Base-by-base conservation (phyloP, 768 basidiomycete genomes). In the Mycena chlorophos region DNA sequence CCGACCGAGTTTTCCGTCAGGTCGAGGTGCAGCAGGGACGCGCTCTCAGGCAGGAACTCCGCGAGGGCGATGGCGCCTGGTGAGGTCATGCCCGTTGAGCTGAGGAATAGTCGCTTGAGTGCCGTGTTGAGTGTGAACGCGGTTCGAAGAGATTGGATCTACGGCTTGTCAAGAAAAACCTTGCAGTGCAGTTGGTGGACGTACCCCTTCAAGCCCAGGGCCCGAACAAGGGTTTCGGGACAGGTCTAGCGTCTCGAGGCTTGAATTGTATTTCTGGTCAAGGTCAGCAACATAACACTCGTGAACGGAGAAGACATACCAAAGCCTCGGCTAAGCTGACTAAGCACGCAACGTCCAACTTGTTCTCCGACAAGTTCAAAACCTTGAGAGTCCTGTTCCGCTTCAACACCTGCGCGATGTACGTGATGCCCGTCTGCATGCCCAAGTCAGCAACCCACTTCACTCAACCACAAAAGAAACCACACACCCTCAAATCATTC, bases 371-470 rank as follows among this genome's bases (percentile, higher is more conserved):
- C 49, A 98, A 73, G 69, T 98, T 98, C 23, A 98, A 78, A 4
- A 98, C 87, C 71, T 96, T 97, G 40, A 98, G 76, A 3, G 96
- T 98, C 40, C 94, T 78, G 70, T 99, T 98, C 31, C 96, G 87
- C 68, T 98, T 98, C 59, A 98, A 76, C 0, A 98, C 96, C 71
- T 98, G 95, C 0, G 94, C 88, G 46, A 98, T 83, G 66, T 97
- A 98, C 0, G 82, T 84, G 30, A 98, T 87, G 0, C 96, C 95
- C 39, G 71, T 82, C 79, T 81, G 45, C 81, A 39, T 27, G 39
- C 37, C 30, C 51, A 54, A 40, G 27, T 14, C 46, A 54, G 38
- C 30, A 48, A 34, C 50, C 16, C 27, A 12, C 29, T 20, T 3
- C 46, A 14, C 29, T 54, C 51, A n/a, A 28, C 47, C n/a, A n/a